Base-by-base conservation (phyloP, 192 early-diverging fungal species). In the Backusella liffmaniae region DNA sequence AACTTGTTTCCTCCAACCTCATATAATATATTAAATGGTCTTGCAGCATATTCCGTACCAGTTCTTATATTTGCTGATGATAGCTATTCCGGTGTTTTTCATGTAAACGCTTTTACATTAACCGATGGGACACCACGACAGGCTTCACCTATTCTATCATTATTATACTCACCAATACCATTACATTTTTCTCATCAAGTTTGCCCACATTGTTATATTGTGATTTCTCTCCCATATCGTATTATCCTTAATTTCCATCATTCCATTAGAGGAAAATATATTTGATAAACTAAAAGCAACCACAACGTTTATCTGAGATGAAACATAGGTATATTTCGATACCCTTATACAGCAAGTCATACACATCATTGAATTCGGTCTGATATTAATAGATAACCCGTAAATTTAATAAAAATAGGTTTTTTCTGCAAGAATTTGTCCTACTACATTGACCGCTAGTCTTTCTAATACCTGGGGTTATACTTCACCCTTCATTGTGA, bases 1-100 rank as follows among this genome's bases (percentile, higher is more conserved):
- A 15, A 51, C 7, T 16, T 18, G 18, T 39, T 15, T 30, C 70
- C 34, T 13, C 16, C 37, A 37, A 42, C 69, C 26, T 70, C 69
- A 23, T 18, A 13, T 12, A n/a, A 42, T 46, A 21, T 29, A 44
- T 39, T 53, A 53, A 21, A 53, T 53, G 0, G 4, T 26, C 53
- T 62, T 2, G 56, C 76, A 5, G 26, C 70, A 5, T 77, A 37
- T 77, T 26, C 72, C 21, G 70, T 72, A 34, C 76, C 70, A 34
- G 16, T 62, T 46, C 75, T 67, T 35, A 34, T 67, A 30, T 30
- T 65, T 6, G 16, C 29, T 44, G 15, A 34, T 10, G 21, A 37
- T 59, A 23, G 0, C 1, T 72, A 72, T 37, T 16, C 30, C 18
- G 9, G 36, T 2, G 32, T 1, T 32, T 62, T 77, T 66, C 76